Percentiles rank a stretch among this genome's conserved stretches.
Evolutionary conservation across 1,284 basidiomycete genomes (phyloP).

Genomic region (Tremellales sp.): DNA sequence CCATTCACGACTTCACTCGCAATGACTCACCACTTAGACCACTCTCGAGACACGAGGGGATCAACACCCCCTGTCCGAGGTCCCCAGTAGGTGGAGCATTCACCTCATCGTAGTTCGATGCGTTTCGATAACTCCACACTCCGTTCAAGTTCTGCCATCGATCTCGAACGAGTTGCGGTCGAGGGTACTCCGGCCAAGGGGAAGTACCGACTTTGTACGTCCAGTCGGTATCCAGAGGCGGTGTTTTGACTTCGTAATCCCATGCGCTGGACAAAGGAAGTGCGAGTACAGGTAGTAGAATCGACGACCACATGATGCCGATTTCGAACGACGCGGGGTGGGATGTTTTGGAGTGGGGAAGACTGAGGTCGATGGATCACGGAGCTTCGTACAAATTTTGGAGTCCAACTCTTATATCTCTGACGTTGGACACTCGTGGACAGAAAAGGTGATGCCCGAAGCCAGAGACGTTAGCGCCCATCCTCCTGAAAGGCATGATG

Average conservation of each 20-base stretch:
- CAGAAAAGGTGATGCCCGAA: too few species aligned
- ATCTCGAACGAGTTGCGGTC: conserved; percentile 16
- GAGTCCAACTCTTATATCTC: too few species aligned
- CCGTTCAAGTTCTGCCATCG: conserved; percentile 20
- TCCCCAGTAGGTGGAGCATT: conserved; percentile 3
- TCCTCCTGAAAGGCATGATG: too few species aligned
- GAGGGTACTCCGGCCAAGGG: conserved; percentile 19
- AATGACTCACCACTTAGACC: conserved; percentile 17
- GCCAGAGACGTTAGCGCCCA: too few species aligned
- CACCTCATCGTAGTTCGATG: conserved; percentile 8
- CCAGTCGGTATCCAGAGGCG: conserved; percentile 19
- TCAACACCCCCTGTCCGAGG: conserved; percentile 11
- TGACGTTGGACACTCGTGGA: too few species aligned
- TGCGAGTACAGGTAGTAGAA: neutral
- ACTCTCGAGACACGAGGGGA: conserved; percentile 22
- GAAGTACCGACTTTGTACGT: conserved; percentile 16
- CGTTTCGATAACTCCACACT: conserved; percentile 18
- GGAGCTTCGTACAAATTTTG: too few species aligned
- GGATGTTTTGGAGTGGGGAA: neutral
- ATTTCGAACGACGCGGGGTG: too few species aligned
- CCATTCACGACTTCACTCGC: conserved; percentile 1
- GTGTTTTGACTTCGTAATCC: conserved; percentile 11
- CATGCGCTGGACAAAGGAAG: neutral
- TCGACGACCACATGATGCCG: neutral
- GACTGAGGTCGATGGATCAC: neutral